Base-by-base conservation (phyloP, 1,284 basidiomycete species). In the Entoloma clypeatum region DNA sequence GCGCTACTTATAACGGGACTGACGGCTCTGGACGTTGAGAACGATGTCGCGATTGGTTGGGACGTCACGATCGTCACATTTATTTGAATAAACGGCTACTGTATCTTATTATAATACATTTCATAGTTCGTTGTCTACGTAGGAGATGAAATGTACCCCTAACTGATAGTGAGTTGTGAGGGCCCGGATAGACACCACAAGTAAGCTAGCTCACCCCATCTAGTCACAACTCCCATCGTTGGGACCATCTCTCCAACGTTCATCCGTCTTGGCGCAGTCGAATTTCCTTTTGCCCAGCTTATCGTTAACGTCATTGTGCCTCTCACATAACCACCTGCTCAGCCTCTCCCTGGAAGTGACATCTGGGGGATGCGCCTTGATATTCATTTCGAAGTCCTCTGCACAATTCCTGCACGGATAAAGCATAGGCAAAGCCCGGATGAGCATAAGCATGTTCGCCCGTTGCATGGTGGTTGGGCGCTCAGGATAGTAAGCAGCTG, bases 401-500 rank as follows among this genome's bases (percentile, higher is more conserved):
- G 90, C 92, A 61, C 93, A 97, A 59, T 79, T 77, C 9, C 75
- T 69, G 60, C 93, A 97, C 0, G 93, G 92, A 62, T 96, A 97
- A 14, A 96, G 67, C 3, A 77, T 61, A 0, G 92, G 90, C 17
- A 97, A 62, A 0, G 90, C 72, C 34, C 74, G 74, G 8, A 97
- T 67, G 13, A 97, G 74, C 48, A 73, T 71, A 26, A 87, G 68
- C 90, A 96, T 94, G 48, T 86, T 82, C 16, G 75, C 73, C 47
- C 88, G 81, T 51, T 93, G 87, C 4, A 65, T 65, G 0, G 79
- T 67, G 0, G 80, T 77, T 0, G 93, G 88, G 18, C 68, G 63
- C 18, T 83, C 75, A n/a, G 93, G 92, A 63, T 93, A 96, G 63
- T 96, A 94, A 11, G 93, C 89, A 0, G 91, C 92, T 3, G 92